Evolutionary conservation across 768 basidiomycete species (phyloP).

Genomic region (Leccinum boreale): DNA sequence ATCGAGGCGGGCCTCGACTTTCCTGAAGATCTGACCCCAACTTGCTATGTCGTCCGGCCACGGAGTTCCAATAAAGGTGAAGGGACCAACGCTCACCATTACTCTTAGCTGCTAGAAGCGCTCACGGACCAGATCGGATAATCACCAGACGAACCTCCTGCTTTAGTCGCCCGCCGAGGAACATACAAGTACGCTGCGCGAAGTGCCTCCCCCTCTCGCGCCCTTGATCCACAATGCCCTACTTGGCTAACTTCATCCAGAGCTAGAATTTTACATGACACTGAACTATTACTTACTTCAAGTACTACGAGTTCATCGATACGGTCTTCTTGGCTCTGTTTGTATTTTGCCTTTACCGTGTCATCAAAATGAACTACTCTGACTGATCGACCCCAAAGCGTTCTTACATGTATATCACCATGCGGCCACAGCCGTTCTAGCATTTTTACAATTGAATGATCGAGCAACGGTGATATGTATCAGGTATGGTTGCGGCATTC

Average conservation of each 20-base stretch:
- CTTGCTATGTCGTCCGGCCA: no score
- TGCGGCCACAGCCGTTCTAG: constrained; percentile 89
- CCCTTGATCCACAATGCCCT: constrained; percentile 10
- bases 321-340: constrained; percentile 90
- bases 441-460: constrained; percentile 81
- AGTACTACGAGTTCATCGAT: constrained; percentile 92
- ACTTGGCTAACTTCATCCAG: constrained; percentile 35
- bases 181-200: constrained; percentile 9
- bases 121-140: no score
- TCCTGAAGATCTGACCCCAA: no score
- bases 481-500: constrained; percentile 56
- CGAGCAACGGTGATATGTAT: no score
- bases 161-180: neutral
- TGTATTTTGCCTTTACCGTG: constrained; percentile 23
- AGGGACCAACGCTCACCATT: no score
- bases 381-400: constrained; percentile 41
- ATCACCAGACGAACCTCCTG: neutral
- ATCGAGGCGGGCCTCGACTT: no score
- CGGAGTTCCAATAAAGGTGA: no score
- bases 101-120: no score
- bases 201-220: neutral
- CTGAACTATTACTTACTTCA: constrained; percentile 89
- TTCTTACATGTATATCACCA: constrained; percentile 99
- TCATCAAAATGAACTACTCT: neutral
- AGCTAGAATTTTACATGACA: constrained; percentile 91